Percentiles rank a stretch among this genome's conserved stretches.
Conservation (phyloP, 148 eudicot species). For the Hydrangea macrophylla region DNA sequence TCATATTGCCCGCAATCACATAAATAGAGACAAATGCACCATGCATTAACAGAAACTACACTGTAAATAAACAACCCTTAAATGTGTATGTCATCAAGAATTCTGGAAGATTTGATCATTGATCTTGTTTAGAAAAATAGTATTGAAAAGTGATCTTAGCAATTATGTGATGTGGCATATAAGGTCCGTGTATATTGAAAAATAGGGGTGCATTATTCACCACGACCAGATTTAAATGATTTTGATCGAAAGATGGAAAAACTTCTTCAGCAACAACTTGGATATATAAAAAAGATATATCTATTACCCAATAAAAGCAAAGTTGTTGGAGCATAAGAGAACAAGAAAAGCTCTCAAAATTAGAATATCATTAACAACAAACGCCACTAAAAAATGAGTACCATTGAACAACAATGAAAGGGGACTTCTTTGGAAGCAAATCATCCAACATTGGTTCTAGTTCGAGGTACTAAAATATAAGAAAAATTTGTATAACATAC, state of each 20-base stretch:
- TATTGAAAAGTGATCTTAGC: too few relatives aligned
- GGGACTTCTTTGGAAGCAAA: slow-evolving; percentile 73
- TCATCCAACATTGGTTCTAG: slow-evolving; percentile 81
- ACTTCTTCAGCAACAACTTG: background rate
- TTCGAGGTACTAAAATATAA: slow-evolving; percentile 61
- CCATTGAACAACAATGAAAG: slow-evolving; percentile 84
- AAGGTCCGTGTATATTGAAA: slow-evolving; percentile 80
- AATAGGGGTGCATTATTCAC: slow-evolving; percentile 73
- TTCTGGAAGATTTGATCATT: too few relatives aligned
- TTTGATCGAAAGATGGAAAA: slow-evolving; percentile 44
- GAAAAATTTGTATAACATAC: background rate
- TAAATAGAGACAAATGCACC: too few relatives aligned
- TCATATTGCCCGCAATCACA: too few relatives aligned
- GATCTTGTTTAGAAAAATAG: too few relatives aligned
- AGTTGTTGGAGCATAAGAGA: too few relatives aligned
- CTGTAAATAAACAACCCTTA: too few relatives aligned
- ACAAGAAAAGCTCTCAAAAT: too few relatives aligned
- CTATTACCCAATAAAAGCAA: background rate
- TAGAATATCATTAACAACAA: background rate
- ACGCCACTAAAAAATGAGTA: slow-evolving; percentile 15
- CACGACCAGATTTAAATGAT: slow-evolving; percentile 77
- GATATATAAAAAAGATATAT: background rate
- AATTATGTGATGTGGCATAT: too few relatives aligned
- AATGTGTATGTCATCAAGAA: too few relatives aligned
- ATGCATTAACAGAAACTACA: too few relatives aligned